These are phyloP conservation scores for Penicillium corylophilum DNA, from an alignment of 2,329 filamentous ascomycete species.

Conservation along the genomic window DNA sequence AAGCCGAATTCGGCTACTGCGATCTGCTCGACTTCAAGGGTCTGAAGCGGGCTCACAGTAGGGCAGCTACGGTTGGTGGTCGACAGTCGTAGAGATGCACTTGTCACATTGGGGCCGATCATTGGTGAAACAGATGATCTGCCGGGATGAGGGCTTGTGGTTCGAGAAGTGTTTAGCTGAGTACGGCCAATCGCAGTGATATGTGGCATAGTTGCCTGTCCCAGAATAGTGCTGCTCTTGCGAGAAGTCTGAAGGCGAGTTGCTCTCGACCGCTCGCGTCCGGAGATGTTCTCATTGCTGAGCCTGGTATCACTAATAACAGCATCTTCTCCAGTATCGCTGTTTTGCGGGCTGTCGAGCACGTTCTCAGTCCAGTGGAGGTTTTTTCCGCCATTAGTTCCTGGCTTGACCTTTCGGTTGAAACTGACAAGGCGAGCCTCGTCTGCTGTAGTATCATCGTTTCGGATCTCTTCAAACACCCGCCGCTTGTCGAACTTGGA, in stretches of 20 bases:
- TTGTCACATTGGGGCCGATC: slow-evolving; percentile 35
- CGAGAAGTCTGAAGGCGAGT: slow-evolving; percentile 39
- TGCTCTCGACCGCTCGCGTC: slow-evolving; percentile 41
- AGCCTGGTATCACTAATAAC: slow-evolving; percentile 41
- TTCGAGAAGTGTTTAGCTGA: slow-evolving; percentile 39
- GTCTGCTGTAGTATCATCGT: slow-evolving; percentile 84
- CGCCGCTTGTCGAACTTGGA: slow-evolving; percentile 93
- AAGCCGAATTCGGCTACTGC: slow-evolving; percentile 84
- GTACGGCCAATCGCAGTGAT: slow-evolving; percentile 35
- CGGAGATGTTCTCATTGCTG: slow-evolving; percentile 49
- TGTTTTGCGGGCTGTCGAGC: slow-evolving; percentile 69
- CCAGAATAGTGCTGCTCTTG: slow-evolving; percentile 44
- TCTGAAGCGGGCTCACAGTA: slow-evolving; percentile 69
- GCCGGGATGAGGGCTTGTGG: slow-evolving; percentile 41
- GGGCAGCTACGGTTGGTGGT: slow-evolving; percentile 57
- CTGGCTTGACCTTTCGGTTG: slow-evolving; percentile 67
- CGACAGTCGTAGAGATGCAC: slow-evolving; percentile 53
- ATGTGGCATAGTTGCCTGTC: slow-evolving; percentile 39
- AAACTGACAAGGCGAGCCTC: slow-evolving; percentile 87
- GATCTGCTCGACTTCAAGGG: slow-evolving; percentile 89
- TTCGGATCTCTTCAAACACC: slow-evolving; percentile 87
- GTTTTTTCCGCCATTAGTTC: slow-evolving; percentile 81
- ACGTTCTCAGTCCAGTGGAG: slow-evolving; percentile 91
- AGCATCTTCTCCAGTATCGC: slow-evolving; percentile 66
- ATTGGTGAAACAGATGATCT: slow-evolving; percentile 46